Percentiles rank a stretch among this genome's conserved stretches.
Evolutionary conservation across 2,329 filamentous ascomycete species (phyloP).

Genomic region (Cytospora schulzeri): DNA sequence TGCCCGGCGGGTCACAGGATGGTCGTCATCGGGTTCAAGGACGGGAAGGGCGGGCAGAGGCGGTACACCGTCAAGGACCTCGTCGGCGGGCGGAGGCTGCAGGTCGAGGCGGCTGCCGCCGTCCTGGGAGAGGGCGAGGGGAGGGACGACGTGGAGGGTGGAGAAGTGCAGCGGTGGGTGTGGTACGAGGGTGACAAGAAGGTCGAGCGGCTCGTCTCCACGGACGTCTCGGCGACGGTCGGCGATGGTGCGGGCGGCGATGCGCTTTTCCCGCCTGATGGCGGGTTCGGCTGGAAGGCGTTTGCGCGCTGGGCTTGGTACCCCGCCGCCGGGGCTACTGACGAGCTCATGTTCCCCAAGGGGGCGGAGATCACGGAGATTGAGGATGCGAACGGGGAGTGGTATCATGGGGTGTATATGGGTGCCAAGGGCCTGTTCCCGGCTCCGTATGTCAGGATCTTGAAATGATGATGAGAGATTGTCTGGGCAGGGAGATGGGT

Average conservation of each 20-base stretch:
- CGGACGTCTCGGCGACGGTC: slow-evolving; percentile 51
- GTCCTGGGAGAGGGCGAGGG: slow-evolving; percentile 32
- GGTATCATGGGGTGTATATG: slow-evolving; percentile 86
- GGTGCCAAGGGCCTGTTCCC: slow-evolving; percentile 80
- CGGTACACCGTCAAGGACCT: slow-evolving; percentile 70
- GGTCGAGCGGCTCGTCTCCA: slow-evolving; percentile 51
- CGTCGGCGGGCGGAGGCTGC: slow-evolving; percentile 75
- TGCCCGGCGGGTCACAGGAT: slow-evolving; percentile 83
- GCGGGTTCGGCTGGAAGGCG: slow-evolving; percentile 67
- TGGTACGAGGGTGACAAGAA: slow-evolving; percentile 48
- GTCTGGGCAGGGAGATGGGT: slow-evolving; percentile 3
- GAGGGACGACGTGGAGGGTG: slow-evolving; percentile 16
- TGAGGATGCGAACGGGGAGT: slow-evolving; percentile 87
- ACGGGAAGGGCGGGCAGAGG: slow-evolving; percentile 65
- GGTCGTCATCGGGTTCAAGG: slow-evolving; percentile 76
- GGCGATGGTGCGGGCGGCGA: slow-evolving; percentile 37
- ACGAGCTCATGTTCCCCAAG: slow-evolving; percentile 83
- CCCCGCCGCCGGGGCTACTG: slow-evolving; percentile 62
- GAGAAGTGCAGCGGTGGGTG: slow-evolving; percentile 51
- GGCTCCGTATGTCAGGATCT: slow-evolving; percentile 67
- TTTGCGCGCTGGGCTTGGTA: slow-evolving; percentile 78
- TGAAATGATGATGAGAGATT: slow-evolving; percentile 33
- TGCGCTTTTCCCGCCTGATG: slow-evolving; percentile 69
- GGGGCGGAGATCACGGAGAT: slow-evolving; percentile 82
- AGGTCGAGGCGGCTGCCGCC: slow-evolving; percentile 56